Percentiles rank a stretch among this genome's conserved stretches.
Conservation (phyloP, 176 grass and related monocot genomes). For the Triticum dicoccoides region DNA sequence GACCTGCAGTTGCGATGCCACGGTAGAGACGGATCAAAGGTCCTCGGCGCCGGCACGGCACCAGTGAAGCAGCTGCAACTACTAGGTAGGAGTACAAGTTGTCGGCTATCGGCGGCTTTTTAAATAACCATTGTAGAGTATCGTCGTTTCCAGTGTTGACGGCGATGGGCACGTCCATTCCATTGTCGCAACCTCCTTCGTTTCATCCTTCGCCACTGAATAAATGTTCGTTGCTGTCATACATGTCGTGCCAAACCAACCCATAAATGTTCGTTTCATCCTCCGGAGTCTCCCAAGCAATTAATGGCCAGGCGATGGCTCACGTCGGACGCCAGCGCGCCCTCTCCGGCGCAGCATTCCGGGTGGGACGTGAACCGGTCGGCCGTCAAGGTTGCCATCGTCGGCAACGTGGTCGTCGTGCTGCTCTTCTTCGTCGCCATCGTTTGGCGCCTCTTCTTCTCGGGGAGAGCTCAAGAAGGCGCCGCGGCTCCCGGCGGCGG, state of each 20-base stretch:
- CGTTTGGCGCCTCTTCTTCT: slow-evolving; percentile 48
- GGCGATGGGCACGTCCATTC: slow-evolving; percentile 17
- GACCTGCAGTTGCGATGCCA: neutral
- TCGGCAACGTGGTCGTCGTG: slow-evolving; percentile 35
- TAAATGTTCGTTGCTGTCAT: neutral
- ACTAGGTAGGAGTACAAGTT: neutral
- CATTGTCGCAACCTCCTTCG: neutral
- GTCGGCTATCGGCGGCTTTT: neutral
- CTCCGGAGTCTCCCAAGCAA: neutral
- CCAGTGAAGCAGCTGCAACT: neutral
- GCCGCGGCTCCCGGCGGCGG: neutral
- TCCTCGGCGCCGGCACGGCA: neutral
- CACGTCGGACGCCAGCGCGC: neutral
- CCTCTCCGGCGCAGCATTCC: neutral
- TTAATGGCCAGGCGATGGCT: slow-evolving; percentile 25
- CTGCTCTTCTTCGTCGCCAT: slow-evolving; percentile 36
- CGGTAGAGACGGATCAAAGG: neutral
- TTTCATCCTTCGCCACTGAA: neutral
- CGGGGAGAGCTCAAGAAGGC: neutral
- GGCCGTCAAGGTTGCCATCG: slow-evolving; percentile 24
- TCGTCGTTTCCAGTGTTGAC: neutral
- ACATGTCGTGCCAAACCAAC: slow-evolving; percentile 1
- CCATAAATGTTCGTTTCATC: neutral
- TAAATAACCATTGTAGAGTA: neutral
- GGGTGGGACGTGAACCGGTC: neutral